A percentile compares a stretch with the other conserved stretches of the same genome.
Evolutionary conservation across 2,329 filamentous ascomycete species (phyloP).

Genomic region (Neospermospora avenae): DNA sequence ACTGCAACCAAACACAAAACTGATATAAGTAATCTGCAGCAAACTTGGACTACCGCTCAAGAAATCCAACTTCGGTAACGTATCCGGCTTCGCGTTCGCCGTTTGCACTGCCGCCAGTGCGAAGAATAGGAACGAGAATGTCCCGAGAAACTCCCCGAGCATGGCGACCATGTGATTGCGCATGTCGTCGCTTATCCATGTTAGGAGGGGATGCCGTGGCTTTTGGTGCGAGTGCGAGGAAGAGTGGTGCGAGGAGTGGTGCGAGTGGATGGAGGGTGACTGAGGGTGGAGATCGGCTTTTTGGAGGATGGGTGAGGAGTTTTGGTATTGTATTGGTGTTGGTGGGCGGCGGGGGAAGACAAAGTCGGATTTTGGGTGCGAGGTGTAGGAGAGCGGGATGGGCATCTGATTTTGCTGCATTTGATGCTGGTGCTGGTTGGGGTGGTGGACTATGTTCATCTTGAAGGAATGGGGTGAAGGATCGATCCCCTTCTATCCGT

Average conservation of each 20-base stretch:
- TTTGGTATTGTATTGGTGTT: not conserved
- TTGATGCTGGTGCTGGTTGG: no score
- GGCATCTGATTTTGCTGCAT: constrained; percentile 3
- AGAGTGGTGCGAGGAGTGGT: no score
- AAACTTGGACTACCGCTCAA: constrained; percentile 35
- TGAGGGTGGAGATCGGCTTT: not conserved
- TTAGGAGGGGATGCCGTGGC: not conserved
- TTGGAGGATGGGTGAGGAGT: not conserved
- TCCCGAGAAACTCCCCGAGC: constrained; percentile 48
- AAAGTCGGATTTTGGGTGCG: not conserved
- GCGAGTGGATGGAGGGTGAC: no score
- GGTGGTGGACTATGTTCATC: not conserved
- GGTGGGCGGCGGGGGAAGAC: not conserved
- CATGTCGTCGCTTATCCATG: constrained; percentile 2
- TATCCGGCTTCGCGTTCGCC: constrained; percentile 12
- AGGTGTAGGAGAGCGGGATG: not conserved
- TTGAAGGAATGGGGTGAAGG: no score
- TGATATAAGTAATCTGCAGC: constrained; percentile 34
- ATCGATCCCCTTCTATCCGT: no score
- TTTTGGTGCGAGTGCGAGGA: no score
- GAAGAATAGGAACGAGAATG: constrained; percentile 37
- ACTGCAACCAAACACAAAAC: constrained; percentile 36
- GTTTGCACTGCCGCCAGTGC: constrained; percentile 25
- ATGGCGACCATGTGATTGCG: constrained; percentile 39
- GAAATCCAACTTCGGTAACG: not conserved